Conservation (phyloP, 768 basidiomycete genomes). For the Lyophyllum semitale region DNA sequence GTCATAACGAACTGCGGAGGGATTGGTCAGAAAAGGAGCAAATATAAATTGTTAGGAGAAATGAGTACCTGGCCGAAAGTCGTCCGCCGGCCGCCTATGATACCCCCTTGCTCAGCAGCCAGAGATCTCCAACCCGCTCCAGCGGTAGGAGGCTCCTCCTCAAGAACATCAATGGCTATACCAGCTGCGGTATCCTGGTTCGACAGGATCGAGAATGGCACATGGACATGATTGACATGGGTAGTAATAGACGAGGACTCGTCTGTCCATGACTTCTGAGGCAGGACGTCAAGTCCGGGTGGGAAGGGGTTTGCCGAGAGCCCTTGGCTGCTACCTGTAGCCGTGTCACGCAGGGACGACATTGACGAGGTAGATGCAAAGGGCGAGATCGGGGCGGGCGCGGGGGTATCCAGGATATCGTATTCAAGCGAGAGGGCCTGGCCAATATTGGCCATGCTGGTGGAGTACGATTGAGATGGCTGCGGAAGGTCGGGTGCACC, state of each 20-base stretch:
- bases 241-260: conserved; percentile 17
- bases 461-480: conserved; percentile 5
- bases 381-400: conserved; percentile 55
- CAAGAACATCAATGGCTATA: conserved; percentile 60
- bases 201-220: conserved; percentile 13
- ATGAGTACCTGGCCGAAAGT: conserved; percentile 67
- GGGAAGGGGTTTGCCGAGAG: conserved; percentile 30
- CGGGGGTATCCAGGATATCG: conserved; percentile 59
- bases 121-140: conserved; percentile 63
- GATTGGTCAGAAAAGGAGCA: conserved; percentile 14
- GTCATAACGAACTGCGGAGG: conserved; percentile 43
- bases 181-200: conserved; percentile 29
- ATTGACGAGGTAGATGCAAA: conserved; percentile 41
- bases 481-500: conserved; percentile 1
- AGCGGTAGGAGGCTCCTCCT: conserved; percentile 69
- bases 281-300: conserved; percentile 35
- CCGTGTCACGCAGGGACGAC: conserved; percentile 36
- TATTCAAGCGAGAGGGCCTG: conserved; percentile 20
- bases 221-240: conserved; percentile 12
- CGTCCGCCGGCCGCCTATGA: conserved; percentile 26
- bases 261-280: conserved; percentile 34
- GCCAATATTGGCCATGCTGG: conserved; percentile 8
- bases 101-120: conserved; percentile 36
- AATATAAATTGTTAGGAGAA: conserved; percentile 6
- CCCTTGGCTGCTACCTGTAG: conserved; percentile 32